Evolutionary conservation across 495 filamentous ascomycete genomes (phyloP), one percentile per base, ranked within the genome.

Genomic region (Penicillium ochrochloron): DNA sequence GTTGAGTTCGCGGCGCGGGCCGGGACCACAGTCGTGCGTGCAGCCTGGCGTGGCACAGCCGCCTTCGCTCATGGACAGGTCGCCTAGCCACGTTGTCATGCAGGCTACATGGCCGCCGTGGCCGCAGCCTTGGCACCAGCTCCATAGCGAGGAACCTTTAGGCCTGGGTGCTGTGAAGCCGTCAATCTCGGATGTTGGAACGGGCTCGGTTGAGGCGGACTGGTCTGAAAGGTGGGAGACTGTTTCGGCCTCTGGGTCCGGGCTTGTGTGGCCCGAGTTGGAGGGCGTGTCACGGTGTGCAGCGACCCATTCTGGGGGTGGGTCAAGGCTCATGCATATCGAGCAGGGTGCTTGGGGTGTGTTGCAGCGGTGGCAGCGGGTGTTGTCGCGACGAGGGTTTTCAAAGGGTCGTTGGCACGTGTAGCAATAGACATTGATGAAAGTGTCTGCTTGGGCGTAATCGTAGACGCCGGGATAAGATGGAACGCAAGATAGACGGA

Each of bases 31-130:
- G 57, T 89, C 88, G 65, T 92, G 90, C 31, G 87, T 81, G 70
- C 90, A 93, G 9, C 89, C 90, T 46, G 88, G 83, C 25, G 89
- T 84, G 17, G 91, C 88, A 70, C 91, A 94, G 53, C 82, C 88
- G n/a, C 90, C 90, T 62, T 88, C 89, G 61, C 83, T 87, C 25
- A 82, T 80, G 17, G 80, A 77, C 19, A 75, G 61, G 42, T 84
- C 84, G 50, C 73, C 73, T 57, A 90, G 86, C 90, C 90, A 94
- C 5, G 80, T 83, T 52, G 81, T 80, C 53, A 93, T 81, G 66
- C 91, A 94, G 25, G 82, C 83, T 1, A 85, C 73, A 73, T 94
- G 91, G 7, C 90, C 90, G 51, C 90, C 90, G 65, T 94, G 91
- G 21, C 86, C 87, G 62, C 91, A 94, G 44, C 86, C 84, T 60